A percentile compares a stretch with the other conserved stretches of the same genome.
Evolutionary conservation across 2,329 filamentous ascomycete genomes (phyloP).

Genomic region (Xylariaceae sp.): DNA sequence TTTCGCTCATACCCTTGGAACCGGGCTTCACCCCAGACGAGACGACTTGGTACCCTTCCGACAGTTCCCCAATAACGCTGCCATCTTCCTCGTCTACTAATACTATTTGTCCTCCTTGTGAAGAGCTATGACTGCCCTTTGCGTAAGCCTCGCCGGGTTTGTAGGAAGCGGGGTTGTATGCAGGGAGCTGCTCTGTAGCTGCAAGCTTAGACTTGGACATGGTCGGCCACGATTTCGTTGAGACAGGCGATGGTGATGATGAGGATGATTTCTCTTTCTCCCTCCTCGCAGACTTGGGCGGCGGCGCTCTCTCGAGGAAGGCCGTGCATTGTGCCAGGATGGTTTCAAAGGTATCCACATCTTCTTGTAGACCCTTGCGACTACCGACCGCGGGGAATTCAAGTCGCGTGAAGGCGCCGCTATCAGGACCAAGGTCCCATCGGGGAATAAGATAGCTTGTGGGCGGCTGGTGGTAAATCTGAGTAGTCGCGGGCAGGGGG

Average conservation of each 20-base stretch:
- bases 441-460: constrained; percentile 91
- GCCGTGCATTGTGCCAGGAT: constrained; percentile 97
- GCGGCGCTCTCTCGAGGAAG: constrained; percentile 82
- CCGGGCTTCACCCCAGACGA: constrained; percentile 80
- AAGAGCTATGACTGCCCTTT: constrained; percentile 60
- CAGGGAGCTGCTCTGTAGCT: constrained; percentile 50
- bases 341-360: constrained; percentile 94
- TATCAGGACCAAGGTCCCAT: constrained; percentile 88
- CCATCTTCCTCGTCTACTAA: constrained; percentile 95
- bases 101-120: constrained; percentile 77
- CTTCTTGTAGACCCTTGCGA: constrained; percentile 79
- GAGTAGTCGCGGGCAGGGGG: constrained; percentile 89
- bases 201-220: constrained; percentile 46
- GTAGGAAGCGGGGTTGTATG: constrained; percentile 83
- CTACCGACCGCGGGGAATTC: constrained; percentile 79
- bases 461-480: constrained; percentile 95
- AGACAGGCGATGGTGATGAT: constrained; percentile 25
- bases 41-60: constrained; percentile 77
- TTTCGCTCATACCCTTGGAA: constrained; percentile 75
- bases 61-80: constrained; percentile 89
- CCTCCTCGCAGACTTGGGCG: constrained; percentile 50
- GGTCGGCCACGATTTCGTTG: constrained; percentile 32
- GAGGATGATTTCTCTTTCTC: constrained; percentile 29
- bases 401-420: constrained; percentile 88
- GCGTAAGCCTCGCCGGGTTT: constrained; percentile 79